These are phyloP conservation scores for Trapa incisa DNA, from an alignment of 345 rosid species.

Conservation along the genomic window DNA sequence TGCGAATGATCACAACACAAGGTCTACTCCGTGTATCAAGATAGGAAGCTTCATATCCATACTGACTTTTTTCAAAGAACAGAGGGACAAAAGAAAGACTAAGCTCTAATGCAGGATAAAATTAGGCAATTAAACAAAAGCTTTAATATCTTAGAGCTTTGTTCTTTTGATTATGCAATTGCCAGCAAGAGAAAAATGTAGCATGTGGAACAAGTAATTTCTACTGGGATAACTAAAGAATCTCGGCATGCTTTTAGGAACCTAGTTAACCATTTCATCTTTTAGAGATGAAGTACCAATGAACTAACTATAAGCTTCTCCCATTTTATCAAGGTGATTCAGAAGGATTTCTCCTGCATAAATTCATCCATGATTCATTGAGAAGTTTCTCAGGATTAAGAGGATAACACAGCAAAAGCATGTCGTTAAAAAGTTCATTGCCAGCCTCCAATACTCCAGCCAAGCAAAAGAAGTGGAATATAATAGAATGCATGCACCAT, in stretches of 20 bases:
- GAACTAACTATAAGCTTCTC: neutral
- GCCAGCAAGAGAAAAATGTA: neutral
- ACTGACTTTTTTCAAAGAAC: neutral
- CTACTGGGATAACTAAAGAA: neutral
- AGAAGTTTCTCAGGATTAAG: neutral
- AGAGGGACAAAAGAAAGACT: neutral
- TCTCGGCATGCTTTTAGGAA: too few relatives aligned
- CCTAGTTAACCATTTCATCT: too few relatives aligned
- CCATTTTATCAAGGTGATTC: neutral
- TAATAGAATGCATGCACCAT: neutral
- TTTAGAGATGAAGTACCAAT: too few relatives aligned
- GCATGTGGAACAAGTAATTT: neutral
- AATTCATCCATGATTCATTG: neutral
- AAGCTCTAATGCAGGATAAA: neutral
- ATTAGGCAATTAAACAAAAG: neutral
- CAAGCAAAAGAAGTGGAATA: neutral
- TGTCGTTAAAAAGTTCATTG: too few relatives aligned
- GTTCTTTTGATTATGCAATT: neutral
- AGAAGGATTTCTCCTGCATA: neutral
- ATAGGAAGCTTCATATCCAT: neutral
- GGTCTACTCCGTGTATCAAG: neutral
- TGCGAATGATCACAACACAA: neutral
- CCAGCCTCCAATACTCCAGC: neutral
- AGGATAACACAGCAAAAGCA: neutral
- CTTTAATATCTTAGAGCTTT: neutral